Conservation (phyloP, 2,329 filamentous ascomycete genomes). For the Lithohypha guttulata region DNA sequence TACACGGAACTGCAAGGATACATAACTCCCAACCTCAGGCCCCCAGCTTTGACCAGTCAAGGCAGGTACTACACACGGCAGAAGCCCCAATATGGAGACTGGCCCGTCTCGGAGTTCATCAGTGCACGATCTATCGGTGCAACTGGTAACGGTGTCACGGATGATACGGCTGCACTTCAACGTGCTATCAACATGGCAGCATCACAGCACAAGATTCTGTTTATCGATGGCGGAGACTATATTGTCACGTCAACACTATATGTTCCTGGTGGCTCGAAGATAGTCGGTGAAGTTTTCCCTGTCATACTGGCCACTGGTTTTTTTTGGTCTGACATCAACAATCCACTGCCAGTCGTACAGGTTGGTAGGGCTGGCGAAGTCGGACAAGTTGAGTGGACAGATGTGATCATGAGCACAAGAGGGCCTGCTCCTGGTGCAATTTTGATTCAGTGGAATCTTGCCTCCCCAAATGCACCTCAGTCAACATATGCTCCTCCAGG, state of each 20-base stretch:
- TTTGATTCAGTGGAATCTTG: slow-evolving; percentile 63
- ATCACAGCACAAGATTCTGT: slow-evolving; percentile 40
- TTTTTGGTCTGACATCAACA: slow-evolving; percentile 46
- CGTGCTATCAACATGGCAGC: slow-evolving; percentile 57
- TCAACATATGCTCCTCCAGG: not conserved
- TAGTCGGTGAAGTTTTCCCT: slow-evolving; percentile 47
- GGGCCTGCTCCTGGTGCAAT: slow-evolving; percentile 58
- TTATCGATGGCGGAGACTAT: slow-evolving; percentile 48
- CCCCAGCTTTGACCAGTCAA: slow-evolving; percentile 33
- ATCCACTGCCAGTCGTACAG: slow-evolving; percentile 54
- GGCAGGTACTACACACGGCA: slow-evolving; percentile 36
- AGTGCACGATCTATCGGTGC: slow-evolving; percentile 34
- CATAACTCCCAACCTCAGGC: slow-evolving; percentile 29
- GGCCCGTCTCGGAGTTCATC: slow-evolving; percentile 29
- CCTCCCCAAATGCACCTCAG: slow-evolving; percentile 29
- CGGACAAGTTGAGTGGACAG: slow-evolving; percentile 59
- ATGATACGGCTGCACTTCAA: slow-evolving; percentile 77
- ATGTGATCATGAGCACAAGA: slow-evolving; percentile 59
- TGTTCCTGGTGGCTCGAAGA: slow-evolving; percentile 39
- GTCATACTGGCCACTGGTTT: slow-evolving; percentile 47
- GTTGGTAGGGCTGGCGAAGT: slow-evolving; percentile 54
- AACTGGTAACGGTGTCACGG: slow-evolving; percentile 44
- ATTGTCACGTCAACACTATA: slow-evolving; percentile 37
- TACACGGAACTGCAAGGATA: slow-evolving; percentile 6
- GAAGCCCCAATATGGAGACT: slow-evolving; percentile 44